A percentile compares a stretch with the other conserved stretches of the same genome.
Evolutionary conservation across 192 early-diverging fungal genomes (phyloP).

Genomic region (Anaeromyces robustus): DNA sequence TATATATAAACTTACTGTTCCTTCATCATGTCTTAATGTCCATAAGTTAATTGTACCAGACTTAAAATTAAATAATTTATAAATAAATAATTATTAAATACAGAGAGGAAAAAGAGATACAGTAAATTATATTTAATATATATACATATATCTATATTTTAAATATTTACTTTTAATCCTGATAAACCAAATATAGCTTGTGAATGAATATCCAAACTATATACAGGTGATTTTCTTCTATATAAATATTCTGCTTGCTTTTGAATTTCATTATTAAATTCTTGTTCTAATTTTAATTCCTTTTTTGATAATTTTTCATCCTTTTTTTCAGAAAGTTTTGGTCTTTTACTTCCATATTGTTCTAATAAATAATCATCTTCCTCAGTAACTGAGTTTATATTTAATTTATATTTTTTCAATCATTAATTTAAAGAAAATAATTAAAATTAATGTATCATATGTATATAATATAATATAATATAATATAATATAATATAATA

Average conservation of each 20-base stretch:
- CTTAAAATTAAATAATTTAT: constrained; percentile 13
- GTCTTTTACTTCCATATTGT: neutral
- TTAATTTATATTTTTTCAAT: no score
- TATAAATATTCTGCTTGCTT: constrained; percentile 17
- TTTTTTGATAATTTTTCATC: constrained; percentile 6
- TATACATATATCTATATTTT: no score
- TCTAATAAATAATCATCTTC: neutral
- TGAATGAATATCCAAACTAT: constrained; percentile 82
- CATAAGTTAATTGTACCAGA: constrained; percentile 74
- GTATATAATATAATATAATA: no score
- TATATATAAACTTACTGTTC: constrained; percentile 20
- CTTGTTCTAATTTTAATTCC: constrained; percentile 4
- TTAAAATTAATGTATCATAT: no score
- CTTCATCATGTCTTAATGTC: constrained; percentile 88
- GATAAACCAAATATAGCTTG: constrained; percentile 72
- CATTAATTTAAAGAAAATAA: no score
- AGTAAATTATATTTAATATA: no score
- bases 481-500: no score
- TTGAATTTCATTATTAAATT: constrained; percentile 27
- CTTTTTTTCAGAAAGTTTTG: neutral
- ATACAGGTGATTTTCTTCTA: constrained; percentile 55
- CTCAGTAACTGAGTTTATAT: neutral
- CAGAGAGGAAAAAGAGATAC: no score
- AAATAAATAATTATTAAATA: no score
- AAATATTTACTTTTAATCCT: constrained; percentile 41